Evolutionary conservation across 495 filamentous ascomycete genomes (phyloP).

Genomic region (Penicillium cataractarum): DNA sequence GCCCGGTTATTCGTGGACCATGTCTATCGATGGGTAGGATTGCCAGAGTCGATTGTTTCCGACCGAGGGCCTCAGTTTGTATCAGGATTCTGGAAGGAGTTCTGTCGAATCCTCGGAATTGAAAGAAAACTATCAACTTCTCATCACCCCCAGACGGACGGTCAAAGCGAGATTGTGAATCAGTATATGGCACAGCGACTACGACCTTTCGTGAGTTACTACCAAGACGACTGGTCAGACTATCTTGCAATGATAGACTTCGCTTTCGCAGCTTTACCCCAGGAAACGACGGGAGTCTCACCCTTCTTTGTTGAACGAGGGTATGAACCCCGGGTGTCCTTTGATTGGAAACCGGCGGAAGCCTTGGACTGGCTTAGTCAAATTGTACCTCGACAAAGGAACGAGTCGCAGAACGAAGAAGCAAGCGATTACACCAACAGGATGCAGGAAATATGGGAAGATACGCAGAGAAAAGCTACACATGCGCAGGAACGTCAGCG

Average conservation of each 20-base stretch:
- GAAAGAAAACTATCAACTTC: conserved; percentile 22
- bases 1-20: background rate
- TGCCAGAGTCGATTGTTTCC: conserved; percentile 19
- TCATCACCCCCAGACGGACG: conserved; percentile 24
- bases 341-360: background rate
- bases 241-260: conserved; percentile 4
- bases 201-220: conserved; percentile 8
- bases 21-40: conserved; percentile 4
- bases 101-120: conserved; percentile 19
- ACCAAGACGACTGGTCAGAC: conserved; percentile 19
- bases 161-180: conserved; percentile 12
- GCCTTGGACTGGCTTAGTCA: too few species aligned
- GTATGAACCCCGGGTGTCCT: background rate
- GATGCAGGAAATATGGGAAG: background rate
- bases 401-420: background rate
- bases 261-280: background rate
- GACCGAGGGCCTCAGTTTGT: conserved; percentile 27
- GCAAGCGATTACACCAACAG: background rate
- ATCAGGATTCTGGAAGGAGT: conserved; percentile 15
- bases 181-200: conserved; percentile 10
- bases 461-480: background rate
- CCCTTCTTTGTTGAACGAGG: background rate
- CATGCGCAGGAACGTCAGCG: background rate
- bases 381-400: too few species aligned
- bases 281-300: background rate